phyloP scores from a whole-genome alignment of 139 green algal genomes.

The Ettlia oleoabundans region DNA sequence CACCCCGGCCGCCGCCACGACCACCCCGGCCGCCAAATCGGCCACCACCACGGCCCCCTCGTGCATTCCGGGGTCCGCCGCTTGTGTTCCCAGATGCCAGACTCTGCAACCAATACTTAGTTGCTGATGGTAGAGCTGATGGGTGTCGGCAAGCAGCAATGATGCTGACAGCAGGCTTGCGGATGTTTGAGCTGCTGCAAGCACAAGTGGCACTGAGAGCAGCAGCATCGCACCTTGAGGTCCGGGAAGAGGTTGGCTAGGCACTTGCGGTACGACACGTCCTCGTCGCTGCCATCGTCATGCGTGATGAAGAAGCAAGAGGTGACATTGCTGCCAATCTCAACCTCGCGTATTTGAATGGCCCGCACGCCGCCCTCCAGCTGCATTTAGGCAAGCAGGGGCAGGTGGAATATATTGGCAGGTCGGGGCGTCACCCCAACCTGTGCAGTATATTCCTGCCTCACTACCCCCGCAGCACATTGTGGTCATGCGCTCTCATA shows the following conservation, averaged over 20 bases:
- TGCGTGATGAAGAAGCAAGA: slow-evolving; percentile 66
- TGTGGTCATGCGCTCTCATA: neutral
- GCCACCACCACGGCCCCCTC: neutral
- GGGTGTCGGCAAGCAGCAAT: too few relatives aligned
- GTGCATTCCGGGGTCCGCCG: too few relatives aligned
- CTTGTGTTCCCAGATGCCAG: neutral
- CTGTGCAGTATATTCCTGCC: too few relatives aligned
- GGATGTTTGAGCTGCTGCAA: neutral
- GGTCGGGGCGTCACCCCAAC: neutral
- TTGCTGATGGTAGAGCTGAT: too few relatives aligned
- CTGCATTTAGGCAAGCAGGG: slow-evolving; percentile 34
- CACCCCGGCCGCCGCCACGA: neutral
- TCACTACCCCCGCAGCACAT: too few relatives aligned
- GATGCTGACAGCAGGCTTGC: too few relatives aligned
- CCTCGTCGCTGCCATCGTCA: slow-evolving; percentile 68
- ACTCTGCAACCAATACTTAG: neutral
- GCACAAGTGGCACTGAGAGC: too few relatives aligned
- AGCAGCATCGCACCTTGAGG: neutral
- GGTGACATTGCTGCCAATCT: slow-evolving; percentile 26
- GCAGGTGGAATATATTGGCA: neutral
- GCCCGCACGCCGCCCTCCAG: slow-evolving; percentile 50
- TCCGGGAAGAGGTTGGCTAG: slow-evolving; percentile 57
- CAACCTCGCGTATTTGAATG: slow-evolving; percentile 59
- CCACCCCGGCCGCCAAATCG: neutral
- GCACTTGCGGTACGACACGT: slow-evolving; percentile 86